These are phyloP conservation scores for Dinochytrium kinnereticum DNA, from an alignment of 371 early-diverging fungal genomes.

Conservation along the genomic window DNA sequence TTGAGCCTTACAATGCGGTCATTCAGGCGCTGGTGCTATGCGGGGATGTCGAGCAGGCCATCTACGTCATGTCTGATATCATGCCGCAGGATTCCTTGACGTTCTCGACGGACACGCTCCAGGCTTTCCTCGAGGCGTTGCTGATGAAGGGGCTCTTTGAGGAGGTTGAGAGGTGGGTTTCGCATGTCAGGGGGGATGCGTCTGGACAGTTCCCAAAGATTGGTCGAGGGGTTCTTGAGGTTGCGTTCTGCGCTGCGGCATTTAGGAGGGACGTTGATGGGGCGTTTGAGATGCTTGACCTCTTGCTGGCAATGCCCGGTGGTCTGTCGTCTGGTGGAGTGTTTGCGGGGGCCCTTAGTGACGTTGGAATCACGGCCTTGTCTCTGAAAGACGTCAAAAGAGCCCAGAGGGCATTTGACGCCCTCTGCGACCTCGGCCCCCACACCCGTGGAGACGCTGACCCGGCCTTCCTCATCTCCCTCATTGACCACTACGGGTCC, in stretches of 20 bases:
- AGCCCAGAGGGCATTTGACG: too few species aligned
- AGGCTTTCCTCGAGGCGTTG: conserved; percentile 16
- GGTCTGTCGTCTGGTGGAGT: too few species aligned
- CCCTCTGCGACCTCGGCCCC: too few species aligned
- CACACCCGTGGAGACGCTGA: too few species aligned
- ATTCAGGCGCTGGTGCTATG: conserved; percentile 13
- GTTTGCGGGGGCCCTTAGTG: too few species aligned
- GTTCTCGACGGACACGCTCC: conserved; percentile 5
- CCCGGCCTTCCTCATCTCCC: too few species aligned
- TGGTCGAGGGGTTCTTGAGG: neutral
- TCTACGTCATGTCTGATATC: conserved; percentile 19
- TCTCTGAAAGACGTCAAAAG: too few species aligned
- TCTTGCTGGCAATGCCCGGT: too few species aligned
- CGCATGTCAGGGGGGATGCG: neutral
- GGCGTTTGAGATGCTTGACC: too few species aligned
- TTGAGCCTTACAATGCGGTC: conserved; percentile 19
- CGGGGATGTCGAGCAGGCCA: conserved; percentile 1
- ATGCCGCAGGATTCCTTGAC: conserved; percentile 26
- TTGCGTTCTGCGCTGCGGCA: neutral
- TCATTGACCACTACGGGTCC: too few species aligned
- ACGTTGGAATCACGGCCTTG: too few species aligned
- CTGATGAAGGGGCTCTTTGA: neutral
- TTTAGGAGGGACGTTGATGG: too few species aligned
- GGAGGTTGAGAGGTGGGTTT: neutral
- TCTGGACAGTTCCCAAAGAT: neutral